Conservation (phyloP, 371 early-diverging fungal species). For the Actinomortierella wolfii region DNA sequence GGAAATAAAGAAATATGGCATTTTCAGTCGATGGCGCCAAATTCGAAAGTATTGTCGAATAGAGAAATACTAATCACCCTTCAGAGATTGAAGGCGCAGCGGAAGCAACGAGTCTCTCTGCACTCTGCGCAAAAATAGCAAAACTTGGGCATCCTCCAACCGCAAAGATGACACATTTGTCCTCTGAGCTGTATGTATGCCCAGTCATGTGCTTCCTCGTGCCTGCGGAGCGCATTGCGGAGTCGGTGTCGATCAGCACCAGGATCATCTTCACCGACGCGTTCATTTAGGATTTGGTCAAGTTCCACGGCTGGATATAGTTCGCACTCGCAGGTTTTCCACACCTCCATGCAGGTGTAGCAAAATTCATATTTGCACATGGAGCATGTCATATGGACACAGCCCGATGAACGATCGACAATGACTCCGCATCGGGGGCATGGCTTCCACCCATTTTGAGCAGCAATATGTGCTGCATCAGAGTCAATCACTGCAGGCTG, state of each 20-base stretch:
- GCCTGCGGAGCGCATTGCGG: conserved; percentile 22
- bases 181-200: not conserved
- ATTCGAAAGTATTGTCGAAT: too few species aligned
- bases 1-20: too few species aligned
- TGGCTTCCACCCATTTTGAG: conserved; percentile 21
- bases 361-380: conserved; percentile 22
- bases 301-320: conserved; percentile 20
- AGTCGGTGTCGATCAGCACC: conserved; percentile 14
- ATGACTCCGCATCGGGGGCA: conserved; percentile 24
- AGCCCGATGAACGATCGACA: conserved; percentile 16
- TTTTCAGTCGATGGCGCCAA: too few species aligned
- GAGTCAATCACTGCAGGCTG: conserved; percentile 8
- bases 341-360: conserved; percentile 14
- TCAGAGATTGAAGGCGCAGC: conserved; percentile 18
- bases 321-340: conserved; percentile 20
- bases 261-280: conserved; percentile 11
- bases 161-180: conserved; percentile 8
- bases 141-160: conserved; percentile 11
- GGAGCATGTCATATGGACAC: conserved; percentile 29
- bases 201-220: conserved; percentile 19
- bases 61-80: too few species aligned
- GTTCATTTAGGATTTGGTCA: conserved; percentile 21
- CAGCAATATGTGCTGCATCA: conserved; percentile 10
- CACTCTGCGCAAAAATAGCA: conserved; percentile 12
- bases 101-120: conserved; percentile 19